These are phyloP conservation scores for Silene coronaria DNA, from an alignment of 179 eudicot genomes.

Conservation along the genomic window DNA sequence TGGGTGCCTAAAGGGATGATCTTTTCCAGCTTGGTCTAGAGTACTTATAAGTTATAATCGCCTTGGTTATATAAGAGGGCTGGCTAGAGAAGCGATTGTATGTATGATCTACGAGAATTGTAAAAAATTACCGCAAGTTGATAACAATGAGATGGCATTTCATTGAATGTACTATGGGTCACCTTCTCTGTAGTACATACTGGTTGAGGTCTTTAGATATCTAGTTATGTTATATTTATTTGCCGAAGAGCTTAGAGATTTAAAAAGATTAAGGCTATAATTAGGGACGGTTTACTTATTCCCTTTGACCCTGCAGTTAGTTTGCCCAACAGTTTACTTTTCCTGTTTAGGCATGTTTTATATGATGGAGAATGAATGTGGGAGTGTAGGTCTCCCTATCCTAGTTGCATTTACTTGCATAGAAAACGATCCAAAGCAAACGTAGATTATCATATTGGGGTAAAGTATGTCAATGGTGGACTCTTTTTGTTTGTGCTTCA, in stretches of 20 bases:
- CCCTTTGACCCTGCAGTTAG: not conserved
- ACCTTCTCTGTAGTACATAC: not conserved
- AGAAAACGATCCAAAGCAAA: not conserved
- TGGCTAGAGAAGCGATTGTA: not conserved
- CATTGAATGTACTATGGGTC: not conserved
- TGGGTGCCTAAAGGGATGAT: not conserved
- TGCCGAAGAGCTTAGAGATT: not conserved
- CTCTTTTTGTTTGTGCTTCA: conserved; percentile 31
- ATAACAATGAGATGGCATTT: not conserved
- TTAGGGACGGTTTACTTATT: not conserved
- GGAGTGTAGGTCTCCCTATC: not conserved
- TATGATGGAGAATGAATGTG: too few relatives aligned
- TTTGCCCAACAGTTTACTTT: not conserved
- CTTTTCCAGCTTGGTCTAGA: conserved; percentile 2
- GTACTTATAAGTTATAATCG: not conserved
- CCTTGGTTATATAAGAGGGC: not conserved
- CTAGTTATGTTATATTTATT: not conserved
- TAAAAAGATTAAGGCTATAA: not conserved
- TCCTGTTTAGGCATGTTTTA: not conserved
- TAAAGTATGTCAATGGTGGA: conserved; percentile 8
- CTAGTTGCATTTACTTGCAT: not conserved
- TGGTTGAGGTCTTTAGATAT: not conserved
- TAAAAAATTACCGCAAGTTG: not conserved
- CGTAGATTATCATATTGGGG: not conserved
- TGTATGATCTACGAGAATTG: not conserved